These are phyloP conservation scores for Aspergillus brunneoviolaceus DNA, from an alignment of 2,329 filamentous ascomycete species.

Conservation along the genomic window DNA sequence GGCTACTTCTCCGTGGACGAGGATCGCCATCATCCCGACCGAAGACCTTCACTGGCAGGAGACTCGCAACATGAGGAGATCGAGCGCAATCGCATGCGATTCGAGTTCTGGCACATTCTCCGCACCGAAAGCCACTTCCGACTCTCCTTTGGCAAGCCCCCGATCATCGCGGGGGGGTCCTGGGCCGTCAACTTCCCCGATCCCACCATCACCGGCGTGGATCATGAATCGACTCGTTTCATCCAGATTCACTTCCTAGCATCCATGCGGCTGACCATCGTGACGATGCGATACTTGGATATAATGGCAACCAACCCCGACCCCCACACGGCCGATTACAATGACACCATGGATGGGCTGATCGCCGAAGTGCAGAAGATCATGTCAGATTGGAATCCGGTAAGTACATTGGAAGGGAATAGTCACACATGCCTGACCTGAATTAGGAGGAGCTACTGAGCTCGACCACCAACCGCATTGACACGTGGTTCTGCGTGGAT, in stretches of 20 bases:
- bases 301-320: not conserved
- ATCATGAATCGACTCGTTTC: constrained; percentile 16
- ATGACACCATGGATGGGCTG: constrained; percentile 11
- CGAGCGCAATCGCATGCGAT: constrained; percentile 19
- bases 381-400: constrained; percentile 17
- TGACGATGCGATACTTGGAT: constrained; percentile 16
- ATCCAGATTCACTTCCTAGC: constrained; percentile 21
- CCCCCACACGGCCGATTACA: constrained; percentile 1
- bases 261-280: constrained; percentile 18
- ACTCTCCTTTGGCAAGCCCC: constrained; percentile 18
- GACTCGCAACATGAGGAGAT: not conserved
- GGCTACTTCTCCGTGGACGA: constrained; percentile 20
- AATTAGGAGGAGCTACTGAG: constrained; percentile 14
- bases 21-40: not conserved
- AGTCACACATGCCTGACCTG: not conserved
- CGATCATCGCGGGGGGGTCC: constrained; percentile 14
- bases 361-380: constrained; percentile 16
- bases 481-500: constrained; percentile 20
- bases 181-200: constrained; percentile 23
- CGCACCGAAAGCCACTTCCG: constrained; percentile 21
- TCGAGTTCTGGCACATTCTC: constrained; percentile 24
- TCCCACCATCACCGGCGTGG: constrained; percentile 17
- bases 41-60: not conserved
- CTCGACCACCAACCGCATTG: constrained; percentile 15
- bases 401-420: not conserved